A percentile compares a stretch with the other conserved stretches of the same genome.
These are phyloP conservation scores for Terana coerulea DNA, from an alignment of 768 basidiomycete species.

Conservation along the genomic window DNA sequence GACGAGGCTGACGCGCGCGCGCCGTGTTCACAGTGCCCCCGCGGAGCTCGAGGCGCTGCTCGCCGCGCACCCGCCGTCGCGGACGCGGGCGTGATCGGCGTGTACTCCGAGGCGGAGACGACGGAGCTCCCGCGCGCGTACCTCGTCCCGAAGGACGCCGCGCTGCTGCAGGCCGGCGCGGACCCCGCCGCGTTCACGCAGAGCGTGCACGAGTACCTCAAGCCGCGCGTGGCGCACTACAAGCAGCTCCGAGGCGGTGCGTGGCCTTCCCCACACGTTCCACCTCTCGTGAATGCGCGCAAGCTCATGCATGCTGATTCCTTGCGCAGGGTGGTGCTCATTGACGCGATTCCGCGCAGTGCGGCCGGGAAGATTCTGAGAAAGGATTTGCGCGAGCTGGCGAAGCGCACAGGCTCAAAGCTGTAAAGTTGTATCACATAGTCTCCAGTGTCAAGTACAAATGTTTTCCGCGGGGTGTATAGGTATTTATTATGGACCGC, in stretches of 20 bases:
- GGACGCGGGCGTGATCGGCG: constrained; percentile 79
- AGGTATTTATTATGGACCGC: too few relatives aligned
- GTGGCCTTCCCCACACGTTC: constrained; percentile 26
- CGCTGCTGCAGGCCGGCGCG: constrained; percentile 22
- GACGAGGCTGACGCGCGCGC: constrained; percentile 2
- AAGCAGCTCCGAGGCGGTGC: constrained; percentile 75
- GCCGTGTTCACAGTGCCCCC: constrained; percentile 58
- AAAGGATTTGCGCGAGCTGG: constrained; percentile 65
- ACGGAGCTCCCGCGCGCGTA: constrained; percentile 68
- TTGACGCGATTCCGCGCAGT: constrained; percentile 32
- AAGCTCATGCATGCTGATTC: constrained; percentile 10
- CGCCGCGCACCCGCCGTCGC: constrained; percentile 69
- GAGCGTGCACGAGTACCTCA: constrained; percentile 60
- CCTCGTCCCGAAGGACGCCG: constrained; percentile 11
- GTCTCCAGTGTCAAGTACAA: too few relatives aligned
- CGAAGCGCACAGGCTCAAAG: neutral
- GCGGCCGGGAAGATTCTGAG: constrained; percentile 86
- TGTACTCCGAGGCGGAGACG: constrained; percentile 59
- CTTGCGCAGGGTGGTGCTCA: neutral
- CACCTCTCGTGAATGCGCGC: constrained; percentile 15
- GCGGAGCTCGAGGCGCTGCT: constrained; percentile 81
- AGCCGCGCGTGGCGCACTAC: constrained; percentile 63
- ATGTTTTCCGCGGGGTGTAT: too few relatives aligned
- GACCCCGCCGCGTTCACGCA: constrained; percentile 42
- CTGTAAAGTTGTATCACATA: neutral